Evolutionary conservation across 257 asterid species (phyloP).

Genomic region (Fraxinus americana): DNA sequence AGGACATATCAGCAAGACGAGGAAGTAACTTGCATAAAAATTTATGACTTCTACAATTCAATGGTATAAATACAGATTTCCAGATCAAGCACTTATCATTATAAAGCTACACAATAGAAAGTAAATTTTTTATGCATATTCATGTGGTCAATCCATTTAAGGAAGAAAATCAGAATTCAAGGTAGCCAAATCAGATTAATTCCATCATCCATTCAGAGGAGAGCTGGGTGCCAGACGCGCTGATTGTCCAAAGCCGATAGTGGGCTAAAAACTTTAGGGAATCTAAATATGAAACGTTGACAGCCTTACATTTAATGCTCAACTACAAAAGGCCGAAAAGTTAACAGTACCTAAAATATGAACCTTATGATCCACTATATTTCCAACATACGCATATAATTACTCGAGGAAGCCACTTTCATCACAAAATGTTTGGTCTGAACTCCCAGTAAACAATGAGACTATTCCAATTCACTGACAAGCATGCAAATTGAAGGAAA

Average conservation of each 20-base stretch:
- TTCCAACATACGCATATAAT: neutral
- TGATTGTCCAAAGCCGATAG: neutral
- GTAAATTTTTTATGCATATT: neutral
- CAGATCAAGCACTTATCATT: neutral
- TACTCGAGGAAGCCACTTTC: neutral
- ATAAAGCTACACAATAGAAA: neutral
- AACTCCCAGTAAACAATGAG: neutral
- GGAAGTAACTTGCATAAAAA: constrained; percentile 3
- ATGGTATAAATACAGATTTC: neutral
- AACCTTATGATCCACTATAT: constrained; percentile 11
- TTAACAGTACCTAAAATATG: neutral
- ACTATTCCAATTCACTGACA: neutral
- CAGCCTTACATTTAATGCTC: neutral
- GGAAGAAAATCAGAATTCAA: constrained; percentile 18
- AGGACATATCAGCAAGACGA: constrained; percentile 4
- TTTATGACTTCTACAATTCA: neutral
- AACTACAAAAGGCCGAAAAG: constrained; percentile 8
- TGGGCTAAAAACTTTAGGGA: neutral
- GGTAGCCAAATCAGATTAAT: constrained; percentile 1
- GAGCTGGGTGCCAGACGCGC: neutral
- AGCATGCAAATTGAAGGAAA: constrained; percentile 8
- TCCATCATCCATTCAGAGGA: constrained; percentile 4
- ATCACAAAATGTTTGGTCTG: neutral
- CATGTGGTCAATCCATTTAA: neutral
- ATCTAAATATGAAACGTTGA: neutral